Conservation (phyloP, 768 basidiomycete species). For the Aureoboletus auriporus region DNA sequence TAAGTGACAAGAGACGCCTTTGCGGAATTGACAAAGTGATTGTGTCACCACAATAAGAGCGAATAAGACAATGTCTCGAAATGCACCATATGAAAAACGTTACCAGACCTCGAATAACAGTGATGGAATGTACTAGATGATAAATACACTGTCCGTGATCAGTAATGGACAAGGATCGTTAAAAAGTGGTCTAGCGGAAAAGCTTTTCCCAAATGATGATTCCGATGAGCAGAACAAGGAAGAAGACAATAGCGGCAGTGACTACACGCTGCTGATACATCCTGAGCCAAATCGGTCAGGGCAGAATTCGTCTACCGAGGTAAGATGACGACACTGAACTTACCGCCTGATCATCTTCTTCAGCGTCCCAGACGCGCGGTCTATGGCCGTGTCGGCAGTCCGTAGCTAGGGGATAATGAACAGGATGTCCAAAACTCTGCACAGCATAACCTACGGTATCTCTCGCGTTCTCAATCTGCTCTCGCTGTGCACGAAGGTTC, state of each 20-base stretch:
- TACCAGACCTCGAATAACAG: neutral
- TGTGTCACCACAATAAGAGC: too few species aligned
- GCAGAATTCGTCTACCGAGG: constrained; percentile 7
- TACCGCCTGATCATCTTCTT: constrained; percentile 96
- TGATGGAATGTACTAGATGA: constrained; percentile 3
- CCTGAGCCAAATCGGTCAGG: constrained; percentile 42
- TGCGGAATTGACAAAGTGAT: too few species aligned
- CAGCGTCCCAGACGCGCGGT: constrained; percentile 85
- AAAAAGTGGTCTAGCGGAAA: constrained; percentile 34
- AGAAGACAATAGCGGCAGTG: constrained; percentile 79
- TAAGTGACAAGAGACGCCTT: too few species aligned
- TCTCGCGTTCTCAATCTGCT: constrained; percentile 91
- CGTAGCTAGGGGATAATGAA: constrained; percentile 51
- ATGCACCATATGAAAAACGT: constrained; percentile 26
- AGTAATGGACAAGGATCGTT: constrained; percentile 11
- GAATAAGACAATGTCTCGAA: constrained; percentile 28
- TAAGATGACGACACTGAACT: constrained; percentile 24
- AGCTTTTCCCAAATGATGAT: constrained; percentile 81
- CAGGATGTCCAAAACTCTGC: neutral
- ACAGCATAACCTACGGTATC: constrained; percentile 60
- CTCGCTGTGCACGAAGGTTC: constrained; percentile 82
- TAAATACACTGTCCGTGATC: constrained; percentile 25
- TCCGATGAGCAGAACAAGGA: constrained; percentile 79
- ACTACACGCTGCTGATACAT: constrained; percentile 96
- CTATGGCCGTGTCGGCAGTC: constrained; percentile 84